Percentiles rank a stretch among this genome's conserved stretches.
Conservation (phyloP, 2,329 filamentous ascomycete genomes). For the Neonectria coccinea region DNA sequence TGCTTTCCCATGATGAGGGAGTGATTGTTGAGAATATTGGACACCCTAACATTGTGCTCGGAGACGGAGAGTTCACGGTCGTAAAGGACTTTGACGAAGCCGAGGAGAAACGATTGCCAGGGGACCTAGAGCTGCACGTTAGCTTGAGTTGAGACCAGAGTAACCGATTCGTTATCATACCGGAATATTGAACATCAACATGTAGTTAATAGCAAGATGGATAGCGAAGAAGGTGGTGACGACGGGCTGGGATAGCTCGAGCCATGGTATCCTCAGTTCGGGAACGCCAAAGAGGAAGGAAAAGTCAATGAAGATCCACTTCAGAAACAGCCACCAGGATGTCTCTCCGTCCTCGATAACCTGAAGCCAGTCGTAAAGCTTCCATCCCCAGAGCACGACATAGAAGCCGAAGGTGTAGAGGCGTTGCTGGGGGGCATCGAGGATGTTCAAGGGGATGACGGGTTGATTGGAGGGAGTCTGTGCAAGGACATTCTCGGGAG, state of each 20-base stretch:
- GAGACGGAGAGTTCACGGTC: conserved; percentile 93
- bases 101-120: conserved; percentile 77
- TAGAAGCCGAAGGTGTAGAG: conserved; percentile 89
- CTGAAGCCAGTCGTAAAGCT: conserved; percentile 86
- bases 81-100: conserved; percentile 83
- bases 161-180: conserved; percentile 57
- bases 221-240: conserved; percentile 77
- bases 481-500: conserved; percentile 56
- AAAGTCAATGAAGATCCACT: conserved; percentile 92
- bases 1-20: conserved; percentile 96
- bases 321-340: conserved; percentile 91
- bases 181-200: conserved; percentile 93
- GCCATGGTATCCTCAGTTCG: conserved; percentile 91
- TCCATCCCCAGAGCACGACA: conserved; percentile 80
- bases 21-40: conserved; percentile 87
- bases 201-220: conserved; percentile 80
- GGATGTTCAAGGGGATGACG: conserved; percentile 81
- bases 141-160: conserved; percentile 14
- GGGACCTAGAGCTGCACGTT: conserved; percentile 67
- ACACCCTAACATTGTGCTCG: conserved; percentile 91
- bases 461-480: conserved; percentile 60
- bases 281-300: conserved; percentile 89
- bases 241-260: conserved; percentile 86
- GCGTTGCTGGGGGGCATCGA: conserved; percentile 92
- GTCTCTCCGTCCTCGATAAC: conserved; percentile 84